Evolutionary conservation across 768 basidiomycete genomes (phyloP).

Genomic region (Dioszegia aurantiaca): DNA sequence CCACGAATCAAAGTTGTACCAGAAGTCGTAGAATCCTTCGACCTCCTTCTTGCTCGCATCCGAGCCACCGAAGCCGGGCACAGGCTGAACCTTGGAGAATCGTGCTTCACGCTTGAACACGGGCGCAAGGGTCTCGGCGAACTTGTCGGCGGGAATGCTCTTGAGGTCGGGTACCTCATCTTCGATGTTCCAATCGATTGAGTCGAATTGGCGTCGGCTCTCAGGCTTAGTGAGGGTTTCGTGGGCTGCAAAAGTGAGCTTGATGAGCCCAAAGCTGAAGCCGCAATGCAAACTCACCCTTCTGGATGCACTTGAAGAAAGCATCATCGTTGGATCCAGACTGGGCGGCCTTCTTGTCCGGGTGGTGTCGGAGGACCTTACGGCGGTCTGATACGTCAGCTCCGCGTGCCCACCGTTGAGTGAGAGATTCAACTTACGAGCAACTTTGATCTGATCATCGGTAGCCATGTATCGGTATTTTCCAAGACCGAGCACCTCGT

Average conservation of each 20-base stretch:
- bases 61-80: constrained; percentile 70
- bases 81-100: constrained; percentile 80
- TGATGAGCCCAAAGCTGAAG: background rate
- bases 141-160: constrained; percentile 57
- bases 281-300: constrained; percentile 53
- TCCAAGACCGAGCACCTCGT: constrained; percentile 91
- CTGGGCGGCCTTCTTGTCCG: constrained; percentile 78
- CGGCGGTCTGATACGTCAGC: constrained; percentile 69
- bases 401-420: background rate
- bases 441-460: constrained; percentile 89
- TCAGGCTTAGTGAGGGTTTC: constrained; percentile 85
- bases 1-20: constrained; percentile 99
- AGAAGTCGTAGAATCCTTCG: constrained; percentile 94
- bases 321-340: constrained; percentile 86
- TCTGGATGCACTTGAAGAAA: constrained; percentile 99
- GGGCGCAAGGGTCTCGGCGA: constrained; percentile 72
- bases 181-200: constrained; percentile 81
- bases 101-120: constrained; percentile 88
- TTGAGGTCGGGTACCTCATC: constrained; percentile 62
- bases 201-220: constrained; percentile 91
- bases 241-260: constrained; percentile 59
- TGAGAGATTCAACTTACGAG: constrained; percentile 63
- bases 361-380: constrained; percentile 98
- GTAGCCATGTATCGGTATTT: constrained; percentile 81
- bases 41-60: constrained; percentile 76